phyloP scores from a whole-genome alignment of 1,284 basidiomycete genomes.

The Agaricales sp. region DNA sequence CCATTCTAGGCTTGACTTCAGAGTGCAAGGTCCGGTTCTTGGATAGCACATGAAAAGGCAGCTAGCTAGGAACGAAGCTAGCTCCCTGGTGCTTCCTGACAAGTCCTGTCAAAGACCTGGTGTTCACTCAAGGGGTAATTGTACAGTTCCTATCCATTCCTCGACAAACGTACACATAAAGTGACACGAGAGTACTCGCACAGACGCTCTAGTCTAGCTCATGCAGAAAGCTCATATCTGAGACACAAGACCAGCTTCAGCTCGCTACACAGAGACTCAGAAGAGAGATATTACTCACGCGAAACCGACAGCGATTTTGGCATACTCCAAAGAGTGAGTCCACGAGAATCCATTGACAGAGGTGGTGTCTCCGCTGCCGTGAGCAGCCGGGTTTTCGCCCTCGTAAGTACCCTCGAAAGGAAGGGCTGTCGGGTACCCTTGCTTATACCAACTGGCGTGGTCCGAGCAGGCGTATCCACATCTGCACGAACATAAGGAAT shows the following conservation, averaged over 20 bases:
- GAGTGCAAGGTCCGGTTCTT: not conserved
- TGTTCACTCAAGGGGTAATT: too few relatives aligned
- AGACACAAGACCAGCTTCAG: not conserved
- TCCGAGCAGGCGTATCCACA: constrained; percentile 9
- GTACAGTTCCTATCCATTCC: too few relatives aligned
- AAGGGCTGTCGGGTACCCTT: not conserved
- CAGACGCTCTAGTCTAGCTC: not conserved
- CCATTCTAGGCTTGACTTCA: too few relatives aligned
- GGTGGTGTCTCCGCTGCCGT: constrained; percentile 32
- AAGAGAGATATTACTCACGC: constrained; percentile 17
- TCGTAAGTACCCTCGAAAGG: constrained; percentile 9
- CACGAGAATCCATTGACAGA: constrained; percentile 28
- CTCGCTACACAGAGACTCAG: too few relatives aligned
- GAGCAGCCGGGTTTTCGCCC: constrained; percentile 28
- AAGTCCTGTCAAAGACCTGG: too few relatives aligned
- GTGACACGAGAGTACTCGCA: too few relatives aligned
- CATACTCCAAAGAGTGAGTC: constrained; percentile 33
- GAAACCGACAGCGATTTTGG: constrained; percentile 36
- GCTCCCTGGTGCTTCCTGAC: too few relatives aligned
- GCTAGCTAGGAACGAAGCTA: not conserved
- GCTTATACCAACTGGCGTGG: constrained; percentile 4
- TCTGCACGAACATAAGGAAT: not conserved
- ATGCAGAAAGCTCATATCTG: not conserved
- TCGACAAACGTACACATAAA: too few relatives aligned
- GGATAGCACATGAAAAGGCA: not conserved